A percentile compares a stretch with the other conserved stretches of the same genome.
Conservation (phyloP, 2,329 filamentous ascomycete species). For the Ceratocystis lukuohia region DNA sequence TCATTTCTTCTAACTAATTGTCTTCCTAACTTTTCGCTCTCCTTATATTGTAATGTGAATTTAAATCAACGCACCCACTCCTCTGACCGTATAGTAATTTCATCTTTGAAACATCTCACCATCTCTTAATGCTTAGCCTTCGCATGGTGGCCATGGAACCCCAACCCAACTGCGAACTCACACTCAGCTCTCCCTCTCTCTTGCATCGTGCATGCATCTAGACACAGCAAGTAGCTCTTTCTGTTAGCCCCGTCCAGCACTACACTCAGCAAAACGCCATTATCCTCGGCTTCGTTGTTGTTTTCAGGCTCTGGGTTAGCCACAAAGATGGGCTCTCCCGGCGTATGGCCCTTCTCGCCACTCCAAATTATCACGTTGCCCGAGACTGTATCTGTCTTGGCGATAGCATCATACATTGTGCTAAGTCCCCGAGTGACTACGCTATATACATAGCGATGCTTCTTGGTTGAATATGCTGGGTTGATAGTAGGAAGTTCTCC, state of each 20-base stretch:
- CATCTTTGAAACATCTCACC: neutral
- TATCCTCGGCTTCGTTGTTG: conserved; percentile 51
- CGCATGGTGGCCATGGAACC: conserved; percentile 49
- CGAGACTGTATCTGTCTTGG: conserved; percentile 50
- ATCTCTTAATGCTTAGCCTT: neutral
- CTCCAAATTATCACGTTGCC: conserved; percentile 44
- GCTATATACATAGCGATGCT: conserved; percentile 49
- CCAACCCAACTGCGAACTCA: conserved; percentile 45
- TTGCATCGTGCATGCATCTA: conserved; percentile 48
- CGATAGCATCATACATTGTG: conserved; percentile 47
- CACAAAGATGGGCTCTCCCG: conserved; percentile 58
- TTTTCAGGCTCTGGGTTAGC: conserved; percentile 29
- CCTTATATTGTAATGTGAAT: neutral
- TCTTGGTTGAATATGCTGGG: conserved; percentile 36
- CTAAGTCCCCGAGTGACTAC: conserved; percentile 43
- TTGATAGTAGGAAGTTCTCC: conserved; percentile 58
- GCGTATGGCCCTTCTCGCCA: conserved; percentile 44
- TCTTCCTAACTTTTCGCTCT: neutral
- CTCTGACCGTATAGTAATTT: no score
- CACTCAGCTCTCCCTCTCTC: conserved; percentile 53
- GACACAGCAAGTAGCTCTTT: conserved; percentile 51
- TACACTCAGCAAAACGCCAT: conserved; percentile 47
- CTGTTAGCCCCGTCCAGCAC: conserved; percentile 48
- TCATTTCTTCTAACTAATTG: neutral
- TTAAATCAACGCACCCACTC: neutral